Percentiles rank a stretch among this genome's conserved stretches.
These are phyloP conservation scores for Lipomyces yamadae DNA, from an alignment of 805 yeast species.

Conservation along the genomic window DNA sequence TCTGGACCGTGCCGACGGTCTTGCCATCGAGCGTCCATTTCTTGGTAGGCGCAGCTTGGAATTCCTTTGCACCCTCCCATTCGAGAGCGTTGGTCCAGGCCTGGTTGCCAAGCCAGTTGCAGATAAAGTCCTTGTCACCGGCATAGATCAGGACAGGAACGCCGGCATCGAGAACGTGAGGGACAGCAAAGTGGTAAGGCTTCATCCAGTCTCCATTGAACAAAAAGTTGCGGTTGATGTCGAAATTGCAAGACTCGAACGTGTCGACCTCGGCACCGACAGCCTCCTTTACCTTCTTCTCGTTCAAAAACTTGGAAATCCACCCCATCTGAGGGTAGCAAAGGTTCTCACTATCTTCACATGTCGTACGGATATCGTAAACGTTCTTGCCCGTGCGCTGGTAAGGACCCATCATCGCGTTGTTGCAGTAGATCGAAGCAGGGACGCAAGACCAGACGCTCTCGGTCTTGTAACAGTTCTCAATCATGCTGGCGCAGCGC, in stretches of 20 bases:
- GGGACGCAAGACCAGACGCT: slow-evolving; percentile 88
- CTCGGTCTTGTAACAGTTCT: slow-evolving; percentile 75
- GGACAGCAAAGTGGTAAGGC: slow-evolving; percentile 73
- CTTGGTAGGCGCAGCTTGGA: slow-evolving; percentile 49
- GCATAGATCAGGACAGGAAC: slow-evolving; percentile 89
- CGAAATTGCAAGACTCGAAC: slow-evolving; percentile 77
- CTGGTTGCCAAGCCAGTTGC: slow-evolving; percentile 95
- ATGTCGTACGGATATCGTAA: slow-evolving; percentile 84
- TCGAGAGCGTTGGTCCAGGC: slow-evolving; percentile 81
- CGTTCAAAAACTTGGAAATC: slow-evolving; percentile 79
- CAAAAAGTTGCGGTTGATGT: slow-evolving; percentile 77
- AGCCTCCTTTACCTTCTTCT: slow-evolving; percentile 73
- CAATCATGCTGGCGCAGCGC: slow-evolving; percentile 75
- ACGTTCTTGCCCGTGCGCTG: slow-evolving; percentile 86
- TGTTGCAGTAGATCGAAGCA: slow-evolving; percentile 88
- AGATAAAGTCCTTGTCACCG: slow-evolving; percentile 94
- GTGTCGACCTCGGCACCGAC: slow-evolving; percentile 88
- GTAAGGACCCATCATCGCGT: slow-evolving; percentile 78
- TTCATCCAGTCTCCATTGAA: slow-evolving; percentile 91
- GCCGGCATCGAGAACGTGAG: slow-evolving; percentile 69
- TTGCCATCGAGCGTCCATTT: slow-evolving; percentile 52
- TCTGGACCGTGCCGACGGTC: slow-evolving; percentile 75
- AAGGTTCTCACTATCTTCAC: slow-evolving; percentile 65
- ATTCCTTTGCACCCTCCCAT: slow-evolving; percentile 64
- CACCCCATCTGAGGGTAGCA: slow-evolving; percentile 83